Evolutionary conservation across 305 asterid genomes (phyloP).

Genomic region (Rubia occidens): DNA sequence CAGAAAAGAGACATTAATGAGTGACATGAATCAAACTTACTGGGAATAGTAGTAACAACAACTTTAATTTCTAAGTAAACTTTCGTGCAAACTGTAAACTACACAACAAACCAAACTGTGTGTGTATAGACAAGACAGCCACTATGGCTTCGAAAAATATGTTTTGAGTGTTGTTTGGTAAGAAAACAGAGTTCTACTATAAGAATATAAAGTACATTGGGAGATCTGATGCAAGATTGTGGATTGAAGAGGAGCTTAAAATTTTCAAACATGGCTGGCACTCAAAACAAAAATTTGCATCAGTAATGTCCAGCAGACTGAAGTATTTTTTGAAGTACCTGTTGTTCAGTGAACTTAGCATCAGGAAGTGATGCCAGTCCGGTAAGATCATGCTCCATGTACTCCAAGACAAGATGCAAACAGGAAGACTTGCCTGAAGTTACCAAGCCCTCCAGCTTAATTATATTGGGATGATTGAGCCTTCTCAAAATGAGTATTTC

Average conservation of each 20-base stretch:
- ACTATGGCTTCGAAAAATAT: background rate
- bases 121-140: background rate
- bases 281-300: background rate
- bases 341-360: slow-evolving; percentile 71
- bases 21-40: background rate
- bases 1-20: background rate
- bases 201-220: background rate
- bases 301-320: background rate
- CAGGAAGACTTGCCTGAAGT: slow-evolving; percentile 69
- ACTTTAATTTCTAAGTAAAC: background rate
- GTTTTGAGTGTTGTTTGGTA: background rate
- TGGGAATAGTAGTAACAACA: background rate
- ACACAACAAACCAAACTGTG: background rate
- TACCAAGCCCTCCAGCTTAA: slow-evolving; percentile 82
- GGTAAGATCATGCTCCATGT: slow-evolving; percentile 95
- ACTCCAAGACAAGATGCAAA: slow-evolving; percentile 81
- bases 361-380: slow-evolving; percentile 87
- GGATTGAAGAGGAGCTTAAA: background rate
- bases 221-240: background rate
- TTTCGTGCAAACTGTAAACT: background rate
- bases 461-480: slow-evolving; percentile 88
- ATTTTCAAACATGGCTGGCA: background rate
- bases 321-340: slow-evolving; percentile 23
- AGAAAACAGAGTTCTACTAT: background rate
- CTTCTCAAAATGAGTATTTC: slow-evolving; percentile 75